A percentile compares a stretch with the other conserved stretches of the same genome.
These are phyloP conservation scores for Crithidia fasciculata DNA, from an alignment of 208 protist genomes.

Conservation along the genomic window DNA sequence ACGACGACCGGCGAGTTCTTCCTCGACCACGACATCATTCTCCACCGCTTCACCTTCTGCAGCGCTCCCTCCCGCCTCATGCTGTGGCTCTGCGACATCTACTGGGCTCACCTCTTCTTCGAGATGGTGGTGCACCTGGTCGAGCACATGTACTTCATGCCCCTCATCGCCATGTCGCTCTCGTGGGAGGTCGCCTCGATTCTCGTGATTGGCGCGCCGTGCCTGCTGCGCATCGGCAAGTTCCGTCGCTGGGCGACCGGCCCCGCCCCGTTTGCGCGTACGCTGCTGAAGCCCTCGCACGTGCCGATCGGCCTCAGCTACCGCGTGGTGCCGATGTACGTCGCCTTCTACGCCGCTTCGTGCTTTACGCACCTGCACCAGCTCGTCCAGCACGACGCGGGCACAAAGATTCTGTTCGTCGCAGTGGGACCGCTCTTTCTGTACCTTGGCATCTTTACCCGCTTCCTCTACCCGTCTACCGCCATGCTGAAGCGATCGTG, in stretches of 20 bases:
- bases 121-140: conserved; percentile 66
- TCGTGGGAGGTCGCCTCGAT: conserved; percentile 65
- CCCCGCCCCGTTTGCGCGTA: conserved; percentile 40
- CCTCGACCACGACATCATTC: conserved; percentile 44
- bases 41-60: conserved; percentile 74
- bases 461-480: conserved; percentile 61
- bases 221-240: conserved; percentile 48
- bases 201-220: conserved; percentile 44
- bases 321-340: conserved; percentile 68
- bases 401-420: conserved; percentile 52
- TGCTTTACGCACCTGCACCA: conserved; percentile 69
- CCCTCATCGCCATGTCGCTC: conserved; percentile 76
- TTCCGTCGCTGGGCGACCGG: conserved; percentile 59
- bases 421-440: conserved; percentile 61
- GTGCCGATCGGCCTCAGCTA: conserved; percentile 36
- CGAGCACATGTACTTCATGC: conserved; percentile 86
- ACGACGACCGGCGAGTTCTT: conserved; percentile 47
- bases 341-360: conserved; percentile 66
- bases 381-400: conserved; percentile 37
- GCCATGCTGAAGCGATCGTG: conserved; percentile 20
- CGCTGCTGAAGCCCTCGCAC: conserved; percentile 42
- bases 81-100: conserved; percentile 79
- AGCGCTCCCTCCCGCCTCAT: conserved; percentile 47
- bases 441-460: conserved; percentile 51
- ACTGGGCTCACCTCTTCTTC: conserved; percentile 71